Conservation (phyloP, 108 stramenopile species). For the Nitzschia sp. region DNA sequence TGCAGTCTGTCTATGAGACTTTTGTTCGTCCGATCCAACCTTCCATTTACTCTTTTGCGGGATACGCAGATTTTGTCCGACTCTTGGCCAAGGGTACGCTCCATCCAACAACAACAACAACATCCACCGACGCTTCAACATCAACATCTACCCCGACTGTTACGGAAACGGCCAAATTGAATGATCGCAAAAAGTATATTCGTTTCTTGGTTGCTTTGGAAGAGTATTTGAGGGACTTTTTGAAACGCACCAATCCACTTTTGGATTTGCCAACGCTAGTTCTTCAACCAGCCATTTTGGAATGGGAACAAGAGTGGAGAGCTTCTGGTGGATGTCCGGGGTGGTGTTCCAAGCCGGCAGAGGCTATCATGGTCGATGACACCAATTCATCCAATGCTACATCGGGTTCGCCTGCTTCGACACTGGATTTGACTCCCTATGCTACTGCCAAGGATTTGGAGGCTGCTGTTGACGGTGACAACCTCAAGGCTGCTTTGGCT, state of each 20-base stretch:
- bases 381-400: constrained; percentile 8
- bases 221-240: constrained; percentile 64
- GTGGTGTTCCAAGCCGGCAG: constrained; percentile 64
- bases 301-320: constrained; percentile 60
- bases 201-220: constrained; percentile 62
- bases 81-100: neutral
- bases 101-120: neutral
- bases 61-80: constrained; percentile 8
- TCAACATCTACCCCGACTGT: constrained; percentile 40
- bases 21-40: constrained; percentile 18
- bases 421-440: constrained; percentile 64
- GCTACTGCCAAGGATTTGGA: constrained; percentile 56
- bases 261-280: constrained; percentile 55
- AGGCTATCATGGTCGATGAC: constrained; percentile 54
- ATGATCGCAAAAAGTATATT: constrained; percentile 73
- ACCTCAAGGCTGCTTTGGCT: constrained; percentile 82
- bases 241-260: constrained; percentile 66
- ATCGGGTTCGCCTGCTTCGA: neutral
- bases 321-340: constrained; percentile 57
- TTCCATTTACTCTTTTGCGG: constrained; percentile 1
- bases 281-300: constrained; percentile 41
- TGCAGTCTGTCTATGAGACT: constrained; percentile 52
- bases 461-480: constrained; percentile 74
- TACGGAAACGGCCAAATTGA: constrained; percentile 62
- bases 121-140: constrained; percentile 10